Base-by-base conservation (phyloP, 345 rosid genomes). In the Geranium brycei region DNA sequence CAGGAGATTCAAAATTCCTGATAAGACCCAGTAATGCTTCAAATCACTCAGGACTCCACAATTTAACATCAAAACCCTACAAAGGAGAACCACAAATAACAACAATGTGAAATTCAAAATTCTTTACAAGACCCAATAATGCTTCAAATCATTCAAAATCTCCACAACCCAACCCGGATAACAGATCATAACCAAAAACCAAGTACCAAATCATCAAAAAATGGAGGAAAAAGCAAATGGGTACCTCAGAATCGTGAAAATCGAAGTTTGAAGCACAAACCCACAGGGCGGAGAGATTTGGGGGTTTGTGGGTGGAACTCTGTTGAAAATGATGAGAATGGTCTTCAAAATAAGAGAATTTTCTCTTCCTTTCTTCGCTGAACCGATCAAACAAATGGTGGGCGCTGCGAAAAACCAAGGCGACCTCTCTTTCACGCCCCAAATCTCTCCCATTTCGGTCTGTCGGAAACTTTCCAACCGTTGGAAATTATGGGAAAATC, bases 281-380 rank as follows among this genome's bases (percentile, higher is more conserved):
- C 67, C 70, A 40, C 13, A 12, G 17, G 53, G 53, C 13, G 3
- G 53, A 47, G 53, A 47, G 53, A 51, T 56, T 4, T 35, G 41
- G 41, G 69, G 74, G 65, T 70, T 69, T 67, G 71, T 31, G 66
- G 13, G 31, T 15, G 57, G 40, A 35, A 35, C 41, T 35, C 40
- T 16, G 19, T 57, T 17, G 18, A 57, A 57, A 57, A 57, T 47
- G 19, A 57, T 35, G 19, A 57, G 18, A 57, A 12, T 57, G 59
- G 59, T 2, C 8, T 15, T 5, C 10, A 17, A n/a, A 17, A 17
- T 4, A 57, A 18, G 16, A 57, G 19, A 57, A 15, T 0, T 47
- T 47, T 47, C 1, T 47, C 11, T 11, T 47, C 53, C 11, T 47
- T 47, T 47, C 13, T 47, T 47, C 11, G 13, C 53, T 47, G 10